These are phyloP conservation scores for Neofusicoccum kwambonambiense DNA, from an alignment of 2,329 filamentous ascomycete genomes.

Conservation along the genomic window DNA sequence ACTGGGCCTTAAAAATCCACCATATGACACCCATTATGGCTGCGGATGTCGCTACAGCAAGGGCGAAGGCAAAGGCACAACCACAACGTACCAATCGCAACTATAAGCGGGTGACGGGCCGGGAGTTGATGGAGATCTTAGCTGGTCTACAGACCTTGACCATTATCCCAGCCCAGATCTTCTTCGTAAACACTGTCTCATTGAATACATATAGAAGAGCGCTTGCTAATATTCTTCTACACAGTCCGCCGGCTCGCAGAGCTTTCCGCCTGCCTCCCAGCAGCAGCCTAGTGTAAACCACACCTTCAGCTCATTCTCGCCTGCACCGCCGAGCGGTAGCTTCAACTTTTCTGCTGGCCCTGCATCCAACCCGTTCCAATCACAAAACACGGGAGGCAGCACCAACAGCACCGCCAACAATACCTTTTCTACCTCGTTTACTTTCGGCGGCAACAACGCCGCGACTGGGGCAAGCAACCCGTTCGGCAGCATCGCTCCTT, in stretches of 20 bases:
- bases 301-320: neutral
- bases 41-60: too few relatives aligned
- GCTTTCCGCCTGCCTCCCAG: constrained; percentile 8
- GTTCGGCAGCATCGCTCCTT: neutral
- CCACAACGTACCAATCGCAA: too few relatives aligned
- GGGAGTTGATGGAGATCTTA: too few relatives aligned
- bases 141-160: too few relatives aligned
- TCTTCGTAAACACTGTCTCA: constrained; percentile 46
- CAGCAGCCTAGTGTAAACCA: neutral
- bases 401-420: neutral
- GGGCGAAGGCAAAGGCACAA: too few relatives aligned
- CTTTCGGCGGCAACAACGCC: neutral
- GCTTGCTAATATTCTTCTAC: neutral
- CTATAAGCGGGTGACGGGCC: too few relatives aligned
- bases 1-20: too few relatives aligned
- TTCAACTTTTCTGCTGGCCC: constrained; percentile 29
- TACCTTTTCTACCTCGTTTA: neutral
- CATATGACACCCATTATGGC: too few relatives aligned
- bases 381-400: constrained; percentile 30
- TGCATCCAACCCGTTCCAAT: neutral
- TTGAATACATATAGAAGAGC: too few relatives aligned
- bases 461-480: neutral
- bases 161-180: too few relatives aligned
- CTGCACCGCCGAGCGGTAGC: neutral
- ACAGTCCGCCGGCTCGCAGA: neutral